These are phyloP conservation scores for Scheffersomyces stipitis DNA, from an alignment of 805 yeast genomes.

Conservation along the genomic window DNA sequence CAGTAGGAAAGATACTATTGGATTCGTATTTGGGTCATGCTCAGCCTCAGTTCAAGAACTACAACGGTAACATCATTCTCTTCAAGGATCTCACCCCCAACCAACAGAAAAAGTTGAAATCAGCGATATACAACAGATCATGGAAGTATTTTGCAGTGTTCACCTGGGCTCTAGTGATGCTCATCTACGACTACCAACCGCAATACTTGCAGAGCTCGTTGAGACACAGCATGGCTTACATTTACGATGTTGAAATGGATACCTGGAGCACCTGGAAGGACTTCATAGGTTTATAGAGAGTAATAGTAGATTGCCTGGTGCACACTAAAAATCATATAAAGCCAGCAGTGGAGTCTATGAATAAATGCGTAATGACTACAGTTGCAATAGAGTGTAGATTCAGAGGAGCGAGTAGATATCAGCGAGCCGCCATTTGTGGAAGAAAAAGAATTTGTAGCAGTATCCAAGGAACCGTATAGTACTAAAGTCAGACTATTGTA, in stretches of 20 bases:
- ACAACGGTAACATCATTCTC: conserved; percentile 16
- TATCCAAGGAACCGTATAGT: no score
- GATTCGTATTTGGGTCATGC: conserved; percentile 36
- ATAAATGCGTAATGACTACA: no score
- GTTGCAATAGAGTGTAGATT: no score
- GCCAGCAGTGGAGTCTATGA: no score
- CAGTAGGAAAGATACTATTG: conserved; percentile 52
- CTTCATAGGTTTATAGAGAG: conserved; percentile 33
- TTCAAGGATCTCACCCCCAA: conserved; percentile 27
- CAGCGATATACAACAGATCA: conserved; percentile 14
- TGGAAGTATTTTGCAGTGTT: conserved; percentile 66
- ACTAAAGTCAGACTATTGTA: no score
- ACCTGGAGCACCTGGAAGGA: conserved; percentile 49
- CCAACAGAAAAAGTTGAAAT: conserved; percentile 35
- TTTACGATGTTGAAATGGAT: conserved; percentile 60
- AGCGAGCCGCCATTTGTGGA: no score
- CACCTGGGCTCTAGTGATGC: conserved; percentile 76
- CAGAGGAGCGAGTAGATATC: no score
- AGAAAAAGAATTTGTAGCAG: no score
- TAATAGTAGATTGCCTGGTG: no score
- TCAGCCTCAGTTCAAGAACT: conserved; percentile 30
- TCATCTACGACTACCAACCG: conserved; percentile 62
- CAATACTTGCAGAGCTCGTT: conserved; percentile 61
- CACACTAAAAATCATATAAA: no score
- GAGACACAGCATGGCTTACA: conserved; percentile 67